Conservation (phyloP, 2,329 filamentous ascomycete species). For the Verticillium nonalfalfae region DNA sequence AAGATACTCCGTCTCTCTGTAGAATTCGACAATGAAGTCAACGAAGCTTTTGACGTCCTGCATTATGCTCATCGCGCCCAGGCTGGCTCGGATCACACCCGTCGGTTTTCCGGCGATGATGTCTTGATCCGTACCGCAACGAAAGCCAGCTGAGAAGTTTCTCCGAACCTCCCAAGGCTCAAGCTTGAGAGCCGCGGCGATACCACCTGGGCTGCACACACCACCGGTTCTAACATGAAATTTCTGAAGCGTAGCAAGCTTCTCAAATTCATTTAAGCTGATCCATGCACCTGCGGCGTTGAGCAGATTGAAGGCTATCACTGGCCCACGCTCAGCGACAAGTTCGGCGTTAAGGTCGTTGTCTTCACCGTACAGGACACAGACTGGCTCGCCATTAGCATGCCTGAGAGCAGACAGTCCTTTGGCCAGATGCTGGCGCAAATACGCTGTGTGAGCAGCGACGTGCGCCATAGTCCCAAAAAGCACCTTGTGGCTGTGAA, state of each 20-base stretch:
- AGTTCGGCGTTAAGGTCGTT: not conserved
- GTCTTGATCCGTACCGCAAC: conserved; percentile 79
- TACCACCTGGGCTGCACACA: conserved; percentile 85
- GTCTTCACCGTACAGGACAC: conserved; percentile 54
- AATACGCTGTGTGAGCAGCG: conserved; percentile 61
- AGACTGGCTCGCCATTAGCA: conserved; percentile 59
- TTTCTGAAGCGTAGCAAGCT: conserved; percentile 68
- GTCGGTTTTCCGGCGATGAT: conserved; percentile 80
- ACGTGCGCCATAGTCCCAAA: conserved; percentile 67
- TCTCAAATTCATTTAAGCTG: conserved; percentile 80
- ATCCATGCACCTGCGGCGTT: conserved; percentile 67
- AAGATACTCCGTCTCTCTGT: conserved; percentile 23
- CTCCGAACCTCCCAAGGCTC: conserved; percentile 74
- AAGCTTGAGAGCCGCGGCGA: conserved; percentile 66
- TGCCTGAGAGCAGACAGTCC: conserved; percentile 59
- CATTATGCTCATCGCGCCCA: conserved; percentile 83
- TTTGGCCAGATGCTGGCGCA: conserved; percentile 53
- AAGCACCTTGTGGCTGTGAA: conserved; percentile 61
- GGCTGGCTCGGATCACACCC: conserved; percentile 75
- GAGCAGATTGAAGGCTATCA: conserved; percentile 77
- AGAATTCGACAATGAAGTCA: conserved; percentile 67
- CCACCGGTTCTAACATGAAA: conserved; percentile 86
- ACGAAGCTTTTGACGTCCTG: conserved; percentile 69
- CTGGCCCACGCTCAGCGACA: conserved; percentile 52
- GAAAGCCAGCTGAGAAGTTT: conserved; percentile 79